These are phyloP conservation scores for Imleria badia DNA, from an alignment of 768 basidiomycete genomes.

Conservation along the genomic window DNA sequence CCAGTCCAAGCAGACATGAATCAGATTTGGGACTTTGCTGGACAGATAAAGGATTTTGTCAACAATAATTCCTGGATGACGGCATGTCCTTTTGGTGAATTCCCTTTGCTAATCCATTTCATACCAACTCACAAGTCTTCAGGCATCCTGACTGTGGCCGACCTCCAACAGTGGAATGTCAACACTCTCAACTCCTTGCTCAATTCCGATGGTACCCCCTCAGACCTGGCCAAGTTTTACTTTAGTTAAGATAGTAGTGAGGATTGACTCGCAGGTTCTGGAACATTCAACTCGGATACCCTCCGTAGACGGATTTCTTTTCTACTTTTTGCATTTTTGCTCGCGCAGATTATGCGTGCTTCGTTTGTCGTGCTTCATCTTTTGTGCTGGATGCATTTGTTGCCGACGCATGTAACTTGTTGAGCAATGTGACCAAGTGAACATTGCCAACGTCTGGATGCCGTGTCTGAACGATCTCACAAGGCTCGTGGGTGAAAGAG, in stretches of 20 bases:
- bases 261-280: background rate
- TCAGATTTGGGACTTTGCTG: slow-evolving; percentile 48
- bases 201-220: slow-evolving; percentile 42
- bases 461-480: no score
- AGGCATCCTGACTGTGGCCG: slow-evolving; percentile 46
- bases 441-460: background rate
- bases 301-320: slow-evolving; percentile 10
- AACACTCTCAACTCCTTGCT: slow-evolving; percentile 49
- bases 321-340: background rate
- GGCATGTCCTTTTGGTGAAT: slow-evolving; percentile 64
- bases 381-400: slow-evolving; percentile 22
- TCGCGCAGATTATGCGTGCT: slow-evolving; percentile 2
- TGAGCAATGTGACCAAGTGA: slow-evolving; percentile 18
- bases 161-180: slow-evolving; percentile 56
- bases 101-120: background rate
- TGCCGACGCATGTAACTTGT: slow-evolving; percentile 22
- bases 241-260: slow-evolving; percentile 25
- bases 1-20: slow-evolving; percentile 36
- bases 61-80: slow-evolving; percentile 37
- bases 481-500: no score
- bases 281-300: slow-evolving; percentile 18
- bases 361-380: slow-evolving; percentile 14
- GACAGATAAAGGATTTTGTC: slow-evolving; percentile 40
- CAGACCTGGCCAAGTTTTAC: slow-evolving; percentile 44
- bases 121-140: slow-evolving; percentile 7